These are phyloP conservation scores for Thymus quinquecostatus DNA, from an alignment of 257 asterid genomes.

Conservation along the genomic window DNA sequence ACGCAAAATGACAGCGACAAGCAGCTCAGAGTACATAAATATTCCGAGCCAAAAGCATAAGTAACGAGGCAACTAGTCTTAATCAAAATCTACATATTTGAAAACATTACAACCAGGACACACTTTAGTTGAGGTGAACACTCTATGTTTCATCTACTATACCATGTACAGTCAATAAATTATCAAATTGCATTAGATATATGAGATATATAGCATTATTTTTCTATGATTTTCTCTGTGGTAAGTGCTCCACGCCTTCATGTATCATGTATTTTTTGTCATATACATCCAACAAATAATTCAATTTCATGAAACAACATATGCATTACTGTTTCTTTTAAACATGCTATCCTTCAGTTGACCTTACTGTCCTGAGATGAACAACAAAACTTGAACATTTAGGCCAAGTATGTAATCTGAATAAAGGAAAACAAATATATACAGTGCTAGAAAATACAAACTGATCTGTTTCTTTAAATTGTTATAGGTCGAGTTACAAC, in stretches of 20 bases:
- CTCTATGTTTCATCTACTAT: not conserved
- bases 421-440: not conserved
- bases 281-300: not conserved
- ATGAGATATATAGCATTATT: not conserved
- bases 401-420: not conserved
- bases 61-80: not conserved
- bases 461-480: not conserved
- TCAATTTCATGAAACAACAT: not conserved
- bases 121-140: not conserved
- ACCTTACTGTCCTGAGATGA: not conserved
- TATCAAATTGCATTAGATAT: not conserved
- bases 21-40: not conserved
- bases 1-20: not conserved
- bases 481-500: slow-evolving; percentile 23
- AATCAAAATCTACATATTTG: not conserved
- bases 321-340: not conserved
- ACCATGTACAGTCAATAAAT: not conserved
- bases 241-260: not conserved
- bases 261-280: not conserved
- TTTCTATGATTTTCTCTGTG: not conserved
- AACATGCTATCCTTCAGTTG: not conserved
- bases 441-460: slow-evolving; percentile 20
- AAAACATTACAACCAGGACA: not conserved
- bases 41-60: not conserved
- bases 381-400: not conserved